These are phyloP conservation scores for Abrus precatorius DNA, from an alignment of 306 rosid genomes.

Conservation along the genomic window DNA sequence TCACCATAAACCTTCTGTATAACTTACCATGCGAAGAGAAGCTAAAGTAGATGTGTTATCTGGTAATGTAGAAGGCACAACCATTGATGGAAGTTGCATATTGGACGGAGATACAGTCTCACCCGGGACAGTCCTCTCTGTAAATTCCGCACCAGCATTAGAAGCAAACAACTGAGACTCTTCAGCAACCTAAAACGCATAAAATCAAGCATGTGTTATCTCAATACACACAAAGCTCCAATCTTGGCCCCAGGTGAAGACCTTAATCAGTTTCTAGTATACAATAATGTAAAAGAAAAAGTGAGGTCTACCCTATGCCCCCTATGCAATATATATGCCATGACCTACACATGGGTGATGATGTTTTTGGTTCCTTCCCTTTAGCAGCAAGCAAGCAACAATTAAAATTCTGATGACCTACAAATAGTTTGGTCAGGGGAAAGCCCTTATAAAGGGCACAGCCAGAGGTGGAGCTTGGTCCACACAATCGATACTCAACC, in stretches of 20 bases:
- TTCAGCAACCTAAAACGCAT: constrained; percentile 71
- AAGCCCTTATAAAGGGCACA: background rate
- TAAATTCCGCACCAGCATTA: constrained; percentile 67
- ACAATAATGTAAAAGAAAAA: background rate
- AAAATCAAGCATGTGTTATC: constrained; percentile 32
- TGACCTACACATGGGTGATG: background rate
- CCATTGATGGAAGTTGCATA: constrained; percentile 60
- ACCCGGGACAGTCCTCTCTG: constrained; percentile 67
- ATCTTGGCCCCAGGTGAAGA: background rate
- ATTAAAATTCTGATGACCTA: background rate
- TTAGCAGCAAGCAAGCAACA: background rate
- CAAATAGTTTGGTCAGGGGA: background rate
- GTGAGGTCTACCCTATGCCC: background rate
- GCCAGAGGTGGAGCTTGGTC: background rate
- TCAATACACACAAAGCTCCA: background rate
- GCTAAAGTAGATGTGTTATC: constrained; percentile 87
- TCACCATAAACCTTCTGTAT: constrained; percentile 6
- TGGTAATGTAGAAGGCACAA: constrained; percentile 58
- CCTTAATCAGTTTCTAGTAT: background rate
- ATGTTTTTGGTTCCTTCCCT: background rate
- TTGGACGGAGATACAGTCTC: constrained; percentile 68
- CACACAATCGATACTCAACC: background rate
- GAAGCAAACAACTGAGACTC: constrained; percentile 71
- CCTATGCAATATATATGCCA: background rate
- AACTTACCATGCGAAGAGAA: constrained; percentile 90